Base-by-base conservation (phyloP, 345 rosid species). In the Syzygium grande region DNA sequence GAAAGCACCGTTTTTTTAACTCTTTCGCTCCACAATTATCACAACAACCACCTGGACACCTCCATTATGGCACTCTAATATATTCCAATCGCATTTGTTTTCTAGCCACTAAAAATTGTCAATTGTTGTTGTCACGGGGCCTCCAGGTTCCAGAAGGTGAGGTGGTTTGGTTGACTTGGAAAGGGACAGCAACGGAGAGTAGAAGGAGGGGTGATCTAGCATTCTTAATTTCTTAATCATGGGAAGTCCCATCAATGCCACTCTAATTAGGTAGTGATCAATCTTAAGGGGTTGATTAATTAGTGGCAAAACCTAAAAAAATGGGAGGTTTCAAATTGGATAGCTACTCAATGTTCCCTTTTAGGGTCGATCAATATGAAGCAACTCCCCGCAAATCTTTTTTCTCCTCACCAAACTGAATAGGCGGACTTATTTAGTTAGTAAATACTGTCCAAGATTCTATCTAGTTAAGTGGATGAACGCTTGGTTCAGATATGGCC, bases 21-120 rank as follows among this genome's bases (percentile, higher is more conserved):
- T 78, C 88, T 78, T 25, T 54, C 80, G 73, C 59, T 78, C 88
- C 85, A 34, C 52, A 53, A 87, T 87, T 87, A 79, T 87, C 83
- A 30, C 85, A 55, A 78, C 34, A 17, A 10, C 77, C 68, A 86
- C 80, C 83, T 61, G 80, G 52, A 68, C 80, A 86, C 30, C 79
- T 86, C 87, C 87, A 61, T 86, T 29, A 86, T 43, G 19, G 87
- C 17, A 73, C 29, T 10, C 19, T 0, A 73, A 73, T 22, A 38
- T 38, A 38, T 73, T 38, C 59, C 6, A 73, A 38, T 38, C 2
- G 27, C 4, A 5, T 38, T 34, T 73, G 83, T 38, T 73, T 73
- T 8, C 49, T 38, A 73, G 49, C 49, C 80, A 19, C 80, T 38
- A 38, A 73, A 73, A 73, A 38, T 73, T 73, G 80, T 73, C 49